Base-by-base conservation (phyloP, 2,329 filamentous ascomycete species). In the Fusarium dlaminii region DNA sequence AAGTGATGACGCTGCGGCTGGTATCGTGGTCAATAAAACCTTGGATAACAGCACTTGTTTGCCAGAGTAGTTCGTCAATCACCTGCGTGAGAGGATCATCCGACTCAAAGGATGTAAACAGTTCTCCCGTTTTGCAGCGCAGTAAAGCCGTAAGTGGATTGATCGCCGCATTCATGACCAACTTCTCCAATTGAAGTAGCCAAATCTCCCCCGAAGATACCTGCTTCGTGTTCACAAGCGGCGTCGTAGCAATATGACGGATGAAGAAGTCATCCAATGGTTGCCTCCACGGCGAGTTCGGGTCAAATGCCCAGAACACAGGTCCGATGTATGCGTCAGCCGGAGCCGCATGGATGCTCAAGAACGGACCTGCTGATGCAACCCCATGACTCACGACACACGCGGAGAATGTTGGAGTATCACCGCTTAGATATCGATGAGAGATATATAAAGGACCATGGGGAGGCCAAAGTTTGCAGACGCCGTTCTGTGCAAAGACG, bases 381-480 rank as follows among this genome's bases (percentile, higher is more conserved):
- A 67, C 60, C 5, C 64, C 60, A 32, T 67, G 64, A 39, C 49
- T 65, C 20, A 67, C 60, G 10, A 65, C 60, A 6, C 64, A 67
- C 4, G 60, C 52, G 10, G 64, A 67, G 15, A 67, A 65, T 10
- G 39, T 58, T 4, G 64, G 64, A 8, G 39, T 14, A 6, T 65
- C 52, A 2, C 45, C 64, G 12, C 20, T 22, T 13, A 8, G 18
- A n/a, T 67, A 67, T 15, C 64, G 60, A 42, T 36, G n/a, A 14
- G 60, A 34, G 4, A 65, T 40, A 10, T 67, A 67, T 36, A 65
- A 40, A 22, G 45, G 52, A 0, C 64, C 64, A 22, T 67, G 39
- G 6, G 64, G 64, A 65, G 64, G 52, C 64, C 64, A 67, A 4
- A 67, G 64, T 30, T 65, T 67, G 45, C 64, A 65, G 6, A 67